Conservation (phyloP, 176 grass and related monocot species). For the Melocanna baccifera region DNA sequence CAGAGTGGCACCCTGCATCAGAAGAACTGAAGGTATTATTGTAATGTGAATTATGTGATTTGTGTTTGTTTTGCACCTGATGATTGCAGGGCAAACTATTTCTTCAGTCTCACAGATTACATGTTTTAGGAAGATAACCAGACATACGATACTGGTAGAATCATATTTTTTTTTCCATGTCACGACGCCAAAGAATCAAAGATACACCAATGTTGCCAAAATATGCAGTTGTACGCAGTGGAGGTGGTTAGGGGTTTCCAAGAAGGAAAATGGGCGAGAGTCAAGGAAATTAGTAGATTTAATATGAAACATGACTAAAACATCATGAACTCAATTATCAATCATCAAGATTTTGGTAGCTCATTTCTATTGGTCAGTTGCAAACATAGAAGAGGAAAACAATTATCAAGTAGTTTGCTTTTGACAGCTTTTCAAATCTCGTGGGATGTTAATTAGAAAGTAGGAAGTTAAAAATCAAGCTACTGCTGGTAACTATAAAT, state of each 20-base stretch:
- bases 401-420: neutral
- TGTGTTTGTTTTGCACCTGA: neutral
- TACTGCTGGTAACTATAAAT: neutral
- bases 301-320: neutral
- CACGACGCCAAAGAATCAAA: no score
- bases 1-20: constrained; percentile 79
- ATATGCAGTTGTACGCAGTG: neutral
- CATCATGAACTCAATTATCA: neutral
- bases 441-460: neutral
- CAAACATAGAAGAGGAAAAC: neutral
- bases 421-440: neutral
- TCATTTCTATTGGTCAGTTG: neutral
- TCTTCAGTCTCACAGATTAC: neutral
- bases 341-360: neutral
- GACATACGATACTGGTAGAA: neutral
- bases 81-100: neutral
- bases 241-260: neutral
- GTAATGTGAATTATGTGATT: neutral
- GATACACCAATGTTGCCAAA: neutral
- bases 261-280: neutral
- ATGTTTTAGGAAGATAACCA: neutral
- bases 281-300: neutral
- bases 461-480: neutral
- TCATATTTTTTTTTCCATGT: neutral
- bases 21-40: constrained; percentile 66